These are phyloP conservation scores for Trichoderma sp. DNA, from an alignment of 2,329 filamentous ascomycete species.

Conservation along the genomic window DNA sequence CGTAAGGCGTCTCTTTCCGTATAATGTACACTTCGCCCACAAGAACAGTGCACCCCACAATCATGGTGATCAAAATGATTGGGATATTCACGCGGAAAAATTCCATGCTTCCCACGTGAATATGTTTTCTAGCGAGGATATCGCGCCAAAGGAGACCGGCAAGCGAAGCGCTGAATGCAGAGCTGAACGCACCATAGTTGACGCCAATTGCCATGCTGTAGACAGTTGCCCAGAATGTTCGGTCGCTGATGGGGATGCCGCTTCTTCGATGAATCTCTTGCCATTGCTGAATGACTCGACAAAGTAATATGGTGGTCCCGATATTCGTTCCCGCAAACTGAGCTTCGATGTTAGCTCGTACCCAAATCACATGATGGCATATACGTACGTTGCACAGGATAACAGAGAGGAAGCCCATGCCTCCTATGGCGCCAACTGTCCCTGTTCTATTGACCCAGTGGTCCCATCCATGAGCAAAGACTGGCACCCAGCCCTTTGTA, in stretches of 20 bases:
- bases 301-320: slow-evolving; percentile 72
- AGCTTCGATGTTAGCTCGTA: background rate
- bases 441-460: slow-evolving; percentile 71
- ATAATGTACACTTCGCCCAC: slow-evolving; percentile 64
- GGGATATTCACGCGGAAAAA: slow-evolving; percentile 70
- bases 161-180: slow-evolving; percentile 69
- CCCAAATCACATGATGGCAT: background rate
- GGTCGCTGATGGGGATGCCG: slow-evolving; percentile 55
- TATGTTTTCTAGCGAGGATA: slow-evolving; percentile 68
- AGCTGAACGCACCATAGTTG: slow-evolving; percentile 74
- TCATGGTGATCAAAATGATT: slow-evolving; percentile 70
- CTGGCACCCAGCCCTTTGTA: slow-evolving; percentile 72
- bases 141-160: slow-evolving; percentile 73
- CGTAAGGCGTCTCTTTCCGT: slow-evolving; percentile 21
- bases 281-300: slow-evolving; percentile 70
- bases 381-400: slow-evolving; percentile 69
- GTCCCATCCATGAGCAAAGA: slow-evolving; percentile 74
- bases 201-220: slow-evolving; percentile 75
- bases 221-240: slow-evolving; percentile 72
- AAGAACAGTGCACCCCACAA: slow-evolving; percentile 61
- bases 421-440: slow-evolving; percentile 66
- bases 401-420: slow-evolving; percentile 72
- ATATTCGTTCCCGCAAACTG: slow-evolving; percentile 78
- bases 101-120: slow-evolving; percentile 62
- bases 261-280: slow-evolving; percentile 55